phyloP scores from a whole-genome alignment of 2,329 filamentous ascomycete genomes.

The Arthrinium phaeospermum region DNA sequence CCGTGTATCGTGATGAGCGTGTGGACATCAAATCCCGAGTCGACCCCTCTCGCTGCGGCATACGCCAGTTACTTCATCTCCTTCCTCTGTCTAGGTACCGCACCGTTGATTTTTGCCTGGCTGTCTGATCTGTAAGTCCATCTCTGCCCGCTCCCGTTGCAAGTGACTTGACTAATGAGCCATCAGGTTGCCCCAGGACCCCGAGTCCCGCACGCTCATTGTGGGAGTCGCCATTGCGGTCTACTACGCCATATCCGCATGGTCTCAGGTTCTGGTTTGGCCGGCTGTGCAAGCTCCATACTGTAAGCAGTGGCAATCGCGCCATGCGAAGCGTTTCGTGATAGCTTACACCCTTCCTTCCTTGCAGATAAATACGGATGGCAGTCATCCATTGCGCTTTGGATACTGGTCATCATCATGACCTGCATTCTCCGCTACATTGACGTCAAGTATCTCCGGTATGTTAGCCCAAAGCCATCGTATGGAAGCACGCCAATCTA shows the following conservation, averaged over 20 bases:
- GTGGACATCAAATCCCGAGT: constrained; percentile 53
- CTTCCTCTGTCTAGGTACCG: constrained; percentile 53
- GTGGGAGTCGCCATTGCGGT: constrained; percentile 55
- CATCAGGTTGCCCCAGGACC: constrained; percentile 48
- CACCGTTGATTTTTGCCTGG: constrained; percentile 59
- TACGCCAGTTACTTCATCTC: constrained; percentile 60
- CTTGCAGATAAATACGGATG: constrained; percentile 50
- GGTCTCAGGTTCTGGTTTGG: constrained; percentile 59
- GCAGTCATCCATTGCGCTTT: constrained; percentile 52
- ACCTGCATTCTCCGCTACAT: constrained; percentile 49
- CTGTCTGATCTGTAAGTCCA: constrained; percentile 49
- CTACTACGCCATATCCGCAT: constrained; percentile 56
- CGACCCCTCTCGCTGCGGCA: constrained; percentile 49
- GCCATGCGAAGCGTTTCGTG: background rate
- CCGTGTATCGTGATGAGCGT: constrained; percentile 57
- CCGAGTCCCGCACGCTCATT: constrained; percentile 54
- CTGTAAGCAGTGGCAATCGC: constrained; percentile 41
- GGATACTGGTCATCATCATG: constrained; percentile 52
- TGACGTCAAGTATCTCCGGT: constrained; percentile 48
- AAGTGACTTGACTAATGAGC: constrained; percentile 10
- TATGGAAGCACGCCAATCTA: background rate
- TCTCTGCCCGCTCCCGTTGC: too few relatives aligned
- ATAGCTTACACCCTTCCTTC: background rate
- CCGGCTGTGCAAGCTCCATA: constrained; percentile 56
- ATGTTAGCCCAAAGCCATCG: constrained; percentile 19